Percentiles rank a stretch among this genome's conserved stretches.
phyloP scores from a whole-genome alignment of 139 green algal species.

The Chlamydomonas urium region DNA sequence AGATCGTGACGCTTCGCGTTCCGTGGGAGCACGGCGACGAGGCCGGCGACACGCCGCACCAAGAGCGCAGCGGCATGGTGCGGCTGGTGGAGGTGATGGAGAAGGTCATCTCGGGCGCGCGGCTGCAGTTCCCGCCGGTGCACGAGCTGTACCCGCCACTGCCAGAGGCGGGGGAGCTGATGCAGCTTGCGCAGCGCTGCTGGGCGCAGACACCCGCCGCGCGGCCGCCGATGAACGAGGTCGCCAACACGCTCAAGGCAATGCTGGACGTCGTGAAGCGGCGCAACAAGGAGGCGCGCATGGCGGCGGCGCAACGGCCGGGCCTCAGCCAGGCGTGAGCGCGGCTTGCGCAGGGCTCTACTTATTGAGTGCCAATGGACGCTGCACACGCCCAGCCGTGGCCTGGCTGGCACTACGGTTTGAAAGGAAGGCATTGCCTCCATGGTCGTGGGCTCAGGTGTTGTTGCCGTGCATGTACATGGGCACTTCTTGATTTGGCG shows the following conservation, averaged over 20 bases:
- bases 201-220: neutral
- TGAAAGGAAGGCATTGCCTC: too few species aligned
- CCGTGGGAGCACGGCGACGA: constrained; percentile 11
- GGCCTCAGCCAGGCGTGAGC: too few species aligned
- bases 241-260: neutral
- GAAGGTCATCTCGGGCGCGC: neutral
- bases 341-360: too few species aligned
- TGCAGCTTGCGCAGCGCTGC: neutral
- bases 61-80: neutral
- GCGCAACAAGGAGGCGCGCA: neutral
- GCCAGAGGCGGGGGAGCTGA: neutral
- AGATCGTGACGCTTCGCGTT: constrained; percentile 44
- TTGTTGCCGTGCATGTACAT: too few species aligned
- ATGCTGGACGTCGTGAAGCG: neutral
- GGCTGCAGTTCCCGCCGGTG: neutral
- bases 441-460: too few species aligned
- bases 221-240: constrained; percentile 4
- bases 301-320: too few species aligned
- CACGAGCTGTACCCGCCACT: constrained; percentile 1
- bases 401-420: too few species aligned
- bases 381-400: too few species aligned
- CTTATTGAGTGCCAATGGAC: too few species aligned
- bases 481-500: too few species aligned
- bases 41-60: neutral
- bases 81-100: neutral